phyloP scores from a whole-genome alignment of 1,139 yeast genomes.

The Magnusiomyces paraingens region DNA sequence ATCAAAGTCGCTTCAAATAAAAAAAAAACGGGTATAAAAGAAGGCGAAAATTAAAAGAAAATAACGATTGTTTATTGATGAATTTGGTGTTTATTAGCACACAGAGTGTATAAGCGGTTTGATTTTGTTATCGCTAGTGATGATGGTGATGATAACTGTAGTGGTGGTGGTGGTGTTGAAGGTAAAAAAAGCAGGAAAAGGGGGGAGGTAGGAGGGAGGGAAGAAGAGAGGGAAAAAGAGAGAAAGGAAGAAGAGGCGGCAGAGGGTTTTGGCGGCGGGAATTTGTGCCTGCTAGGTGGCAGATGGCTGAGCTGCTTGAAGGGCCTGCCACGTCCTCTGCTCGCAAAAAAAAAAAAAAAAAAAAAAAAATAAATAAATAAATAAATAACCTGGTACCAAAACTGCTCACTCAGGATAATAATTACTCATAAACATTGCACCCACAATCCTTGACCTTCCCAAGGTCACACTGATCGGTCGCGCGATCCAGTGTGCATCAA shows the following conservation, averaged over 20 bases:
- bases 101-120: background rate
- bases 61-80: background rate
- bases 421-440: background rate
- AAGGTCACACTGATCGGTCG: background rate
- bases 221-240: no score
- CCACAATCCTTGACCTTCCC: background rate
- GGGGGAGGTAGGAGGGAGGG: background rate
- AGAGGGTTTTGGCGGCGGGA: background rate
- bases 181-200: background rate
- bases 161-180: background rate
- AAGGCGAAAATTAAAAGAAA: background rate
- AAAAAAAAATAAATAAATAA: background rate
- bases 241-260: background rate
- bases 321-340: background rate
- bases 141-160: background rate
- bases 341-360: background rate
- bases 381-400: background rate
- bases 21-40: background rate
- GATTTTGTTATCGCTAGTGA: background rate
- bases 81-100: background rate
- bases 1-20: background rate
- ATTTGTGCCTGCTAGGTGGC: background rate
- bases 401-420: background rate
- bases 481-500: background rate
- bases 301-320: background rate